These are phyloP conservation scores for Microthlaspi erraticum DNA, from an alignment of 345 rosid species.

Conservation along the genomic window DNA sequence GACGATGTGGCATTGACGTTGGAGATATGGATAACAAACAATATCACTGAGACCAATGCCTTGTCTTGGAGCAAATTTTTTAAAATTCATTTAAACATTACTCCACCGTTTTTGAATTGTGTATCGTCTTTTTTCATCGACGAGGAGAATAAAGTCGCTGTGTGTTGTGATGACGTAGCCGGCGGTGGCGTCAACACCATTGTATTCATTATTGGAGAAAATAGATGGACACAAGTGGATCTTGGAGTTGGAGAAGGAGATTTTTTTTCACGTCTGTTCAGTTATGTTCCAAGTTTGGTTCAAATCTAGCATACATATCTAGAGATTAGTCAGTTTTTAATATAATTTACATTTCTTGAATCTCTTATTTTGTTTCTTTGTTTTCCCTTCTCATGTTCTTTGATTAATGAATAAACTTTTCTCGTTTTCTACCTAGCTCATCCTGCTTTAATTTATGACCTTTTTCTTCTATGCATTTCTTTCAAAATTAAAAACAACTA, in stretches of 20 bases:
- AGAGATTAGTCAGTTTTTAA: background rate
- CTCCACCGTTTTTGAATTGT: background rate
- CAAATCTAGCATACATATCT: background rate
- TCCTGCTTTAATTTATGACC: no score
- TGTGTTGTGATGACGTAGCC: background rate
- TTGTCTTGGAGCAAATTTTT: background rate
- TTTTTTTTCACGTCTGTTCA: background rate
- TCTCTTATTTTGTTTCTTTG: background rate
- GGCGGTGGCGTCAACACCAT: background rate
- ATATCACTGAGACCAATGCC: no score
- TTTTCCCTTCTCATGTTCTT: no score
- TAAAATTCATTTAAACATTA: background rate
- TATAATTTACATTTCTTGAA: no score
- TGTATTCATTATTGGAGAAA: background rate
- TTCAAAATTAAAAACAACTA: no score
- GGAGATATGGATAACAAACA: no score
- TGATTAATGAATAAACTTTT: background rate
- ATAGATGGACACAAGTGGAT: background rate
- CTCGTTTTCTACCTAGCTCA: no score
- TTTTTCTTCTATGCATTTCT: no score
- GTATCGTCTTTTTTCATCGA: slow-evolving; percentile 3
- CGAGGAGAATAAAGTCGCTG: background rate
- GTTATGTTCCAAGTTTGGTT: slow-evolving; percentile 34
- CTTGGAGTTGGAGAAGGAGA: background rate
- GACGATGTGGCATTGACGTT: no score